phyloP scores from a whole-genome alignment of 345 rosid genomes.

The Camelina sativa region DNA sequence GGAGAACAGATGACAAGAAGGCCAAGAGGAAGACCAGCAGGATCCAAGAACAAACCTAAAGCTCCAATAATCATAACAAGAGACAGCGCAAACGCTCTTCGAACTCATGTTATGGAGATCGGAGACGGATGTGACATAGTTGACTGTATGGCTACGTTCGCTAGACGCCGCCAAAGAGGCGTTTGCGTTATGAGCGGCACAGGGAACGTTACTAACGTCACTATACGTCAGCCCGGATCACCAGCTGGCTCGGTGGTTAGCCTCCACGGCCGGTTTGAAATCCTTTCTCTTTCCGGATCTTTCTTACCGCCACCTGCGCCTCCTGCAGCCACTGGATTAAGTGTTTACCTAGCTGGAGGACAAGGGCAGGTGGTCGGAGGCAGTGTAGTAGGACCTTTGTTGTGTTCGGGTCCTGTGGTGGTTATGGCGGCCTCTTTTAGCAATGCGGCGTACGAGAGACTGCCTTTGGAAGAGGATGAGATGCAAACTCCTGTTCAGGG shows the following conservation, averaged over 20 bases:
- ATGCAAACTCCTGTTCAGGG: conserved; percentile 52
- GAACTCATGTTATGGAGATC: conserved; percentile 93
- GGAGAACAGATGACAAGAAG: conserved; percentile 69
- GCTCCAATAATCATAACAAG: conserved; percentile 93
- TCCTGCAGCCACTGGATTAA: conserved; percentile 91
- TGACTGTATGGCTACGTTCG: conserved; percentile 83
- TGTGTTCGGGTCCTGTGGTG: conserved; percentile 91
- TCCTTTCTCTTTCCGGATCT: conserved; percentile 83
- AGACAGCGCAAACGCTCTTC: conserved; percentile 93
- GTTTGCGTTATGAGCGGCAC: conserved; percentile 95
- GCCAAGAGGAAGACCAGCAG: conserved; percentile 90
- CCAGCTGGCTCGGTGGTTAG: conserved; percentile 80
- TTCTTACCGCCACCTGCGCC: conserved; percentile 96
- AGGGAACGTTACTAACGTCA: conserved; percentile 82
- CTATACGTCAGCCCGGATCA: conserved; percentile 86
- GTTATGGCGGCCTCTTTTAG: conserved; percentile 98
- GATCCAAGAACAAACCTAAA: conserved; percentile 94
- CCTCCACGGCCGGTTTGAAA: conserved; percentile 90
- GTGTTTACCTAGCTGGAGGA: conserved; percentile 89
- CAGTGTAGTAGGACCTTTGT: conserved; percentile 86
- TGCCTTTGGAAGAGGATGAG: conserved; percentile 91
- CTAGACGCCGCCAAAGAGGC: conserved; percentile 85
- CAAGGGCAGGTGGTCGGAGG: conserved; percentile 99
- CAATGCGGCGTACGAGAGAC: conserved; percentile 96
- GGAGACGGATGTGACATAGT: conserved; percentile 90